These are phyloP conservation scores for Mucor piriformis DNA, from an alignment of 371 early-diverging fungal species.

Conservation along the genomic window DNA sequence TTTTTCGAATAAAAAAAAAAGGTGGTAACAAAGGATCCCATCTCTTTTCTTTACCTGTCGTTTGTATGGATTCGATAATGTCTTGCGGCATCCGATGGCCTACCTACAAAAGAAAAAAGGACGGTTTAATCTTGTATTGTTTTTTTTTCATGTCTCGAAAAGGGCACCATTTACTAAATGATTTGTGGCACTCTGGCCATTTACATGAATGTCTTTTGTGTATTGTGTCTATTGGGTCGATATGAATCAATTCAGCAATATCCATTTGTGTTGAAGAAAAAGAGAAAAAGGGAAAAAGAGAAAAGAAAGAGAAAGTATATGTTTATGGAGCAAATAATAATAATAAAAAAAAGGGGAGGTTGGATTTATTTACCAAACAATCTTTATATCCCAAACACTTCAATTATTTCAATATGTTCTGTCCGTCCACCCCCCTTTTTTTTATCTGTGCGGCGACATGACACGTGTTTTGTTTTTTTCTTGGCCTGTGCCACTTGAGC, in stretches of 20 bases:
- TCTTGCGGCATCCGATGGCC: slow-evolving; percentile 74
- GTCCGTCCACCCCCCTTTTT: background rate
- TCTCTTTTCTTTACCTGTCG: slow-evolving; percentile 41
- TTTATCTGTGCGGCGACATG: no score
- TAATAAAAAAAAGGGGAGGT: background rate
- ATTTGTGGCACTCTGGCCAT: slow-evolving; percentile 15
- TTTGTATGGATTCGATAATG: slow-evolving; percentile 81
- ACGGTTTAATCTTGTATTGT: background rate
- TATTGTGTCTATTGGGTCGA: background rate
- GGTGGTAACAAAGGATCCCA: background rate
- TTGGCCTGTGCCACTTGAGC: no score
- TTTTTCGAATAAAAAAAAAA: no score
- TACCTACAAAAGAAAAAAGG: slow-evolving; percentile 26
- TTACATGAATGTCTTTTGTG: slow-evolving; percentile 10
- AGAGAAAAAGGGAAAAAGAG: background rate
- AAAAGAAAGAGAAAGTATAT: background rate
- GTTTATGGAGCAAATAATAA: background rate
- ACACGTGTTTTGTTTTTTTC: no score
- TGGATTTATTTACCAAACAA: background rate
- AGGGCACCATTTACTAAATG: no score
- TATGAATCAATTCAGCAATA: slow-evolving; percentile 15
- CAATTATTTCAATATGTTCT: background rate
- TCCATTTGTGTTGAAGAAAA: slow-evolving; percentile 2
- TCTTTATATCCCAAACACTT: no score
- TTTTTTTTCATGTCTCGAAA: no score